Base-by-base conservation (phyloP, 306 rosid species). In the Elaeagnus macrophylla region DNA sequence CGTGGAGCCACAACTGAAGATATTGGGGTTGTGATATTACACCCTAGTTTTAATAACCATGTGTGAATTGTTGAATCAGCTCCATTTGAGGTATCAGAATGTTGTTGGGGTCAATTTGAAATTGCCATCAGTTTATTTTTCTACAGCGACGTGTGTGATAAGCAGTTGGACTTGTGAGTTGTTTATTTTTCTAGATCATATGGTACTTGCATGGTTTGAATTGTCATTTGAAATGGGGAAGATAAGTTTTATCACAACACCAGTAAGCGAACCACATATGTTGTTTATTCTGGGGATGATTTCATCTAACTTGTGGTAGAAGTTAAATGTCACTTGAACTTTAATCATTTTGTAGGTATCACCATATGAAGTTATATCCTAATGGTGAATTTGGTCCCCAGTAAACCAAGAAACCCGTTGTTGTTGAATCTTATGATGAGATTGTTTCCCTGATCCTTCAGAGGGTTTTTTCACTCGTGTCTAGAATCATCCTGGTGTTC, bases 51-150 rank as follows among this genome's bases (percentile, higher is more conserved):
- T 62, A 78, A 61, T 56, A 91, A 87, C 63, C 99, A 96, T 10
- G 74, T 79, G n/a, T 78, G 96, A 73, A 87, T 77, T 62, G 68
- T 91, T 54, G 99, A 91, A 19, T 80, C 99, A 0, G 85, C 95
- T 5, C 96, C 99, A 0, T 91, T 91, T 69, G 95, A 91, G 69
- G 17, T 87, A 53, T 82, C 96, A 0, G 99, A 91, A 80, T 82
- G 85, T 36, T 96, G 96, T 63, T 91, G 96, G 99, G 99, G 99
- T 68, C 96, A 91, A 87, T 87, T 91, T 69, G 99, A 91, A 65
- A 91, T 91, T 47, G 84, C 76, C 48, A 78, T 87, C 78, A 80
- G 83, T 43, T 75, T 91, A 63, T 67, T 75, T 59, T 87, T 87
- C 74, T 95, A 91, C 68, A 69, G 56, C 55, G 96, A 82, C 52